Conservation (phyloP, 805 yeast species). For the Candida ortonii region DNA sequence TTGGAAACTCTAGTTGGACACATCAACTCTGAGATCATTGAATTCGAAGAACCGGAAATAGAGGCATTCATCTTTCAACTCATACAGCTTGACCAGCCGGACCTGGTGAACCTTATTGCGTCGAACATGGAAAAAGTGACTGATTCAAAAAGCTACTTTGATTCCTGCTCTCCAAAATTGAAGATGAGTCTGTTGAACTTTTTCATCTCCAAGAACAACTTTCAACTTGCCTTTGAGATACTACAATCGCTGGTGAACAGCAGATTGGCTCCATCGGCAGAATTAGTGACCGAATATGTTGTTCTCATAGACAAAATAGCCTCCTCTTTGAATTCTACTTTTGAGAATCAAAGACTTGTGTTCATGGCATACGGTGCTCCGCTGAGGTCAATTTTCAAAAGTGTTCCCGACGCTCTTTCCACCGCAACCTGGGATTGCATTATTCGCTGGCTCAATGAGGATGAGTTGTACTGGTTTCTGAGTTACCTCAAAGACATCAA, state of each 20-base stretch:
- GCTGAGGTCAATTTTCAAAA: conserved; percentile 12
- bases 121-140: conserved; percentile 7
- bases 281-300: conserved; percentile 16
- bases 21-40: conserved; percentile 4
- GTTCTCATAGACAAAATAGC: conserved; percentile 15
- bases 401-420: conserved; percentile 12
- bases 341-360: conserved; percentile 18
- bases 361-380: conserved; percentile 25
- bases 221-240: conserved; percentile 17
- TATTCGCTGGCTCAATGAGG: conserved; percentile 16
- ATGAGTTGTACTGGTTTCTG: conserved; percentile 23
- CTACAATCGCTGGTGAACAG: conserved; percentile 12
- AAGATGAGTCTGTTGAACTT: conserved; percentile 14
- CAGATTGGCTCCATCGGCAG: conserved; percentile 14
- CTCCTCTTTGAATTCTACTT: conserved; percentile 13
- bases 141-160: conserved; percentile 2
- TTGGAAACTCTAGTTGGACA: conserved; percentile 5
- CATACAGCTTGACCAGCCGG: conserved; percentile 4
- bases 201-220: conserved; percentile 16
- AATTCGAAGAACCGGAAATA: conserved; percentile 9
- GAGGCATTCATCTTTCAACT: conserved; percentile 9
- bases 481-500: conserved; percentile 17
- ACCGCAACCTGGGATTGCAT: conserved; percentile 8
- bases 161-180: conserved; percentile 8
- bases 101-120: conserved; percentile 7